phyloP scores from a whole-genome alignment of 352 stramenopile species.

The Pythium chondricola region DNA sequence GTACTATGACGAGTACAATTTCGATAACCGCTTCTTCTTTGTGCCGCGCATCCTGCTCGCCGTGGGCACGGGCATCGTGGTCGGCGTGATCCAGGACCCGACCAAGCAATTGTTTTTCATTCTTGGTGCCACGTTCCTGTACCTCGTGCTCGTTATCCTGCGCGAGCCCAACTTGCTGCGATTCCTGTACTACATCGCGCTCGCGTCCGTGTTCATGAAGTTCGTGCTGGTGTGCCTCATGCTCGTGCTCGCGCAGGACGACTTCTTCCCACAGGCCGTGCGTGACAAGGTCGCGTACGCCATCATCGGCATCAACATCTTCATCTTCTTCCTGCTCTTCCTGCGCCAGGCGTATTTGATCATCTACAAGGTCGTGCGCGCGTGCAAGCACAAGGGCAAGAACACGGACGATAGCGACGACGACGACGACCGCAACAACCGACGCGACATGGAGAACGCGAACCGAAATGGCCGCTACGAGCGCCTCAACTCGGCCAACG shows the following conservation, averaged over 20 bases:
- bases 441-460: conserved; percentile 9
- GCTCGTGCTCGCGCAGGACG: conserved; percentile 69
- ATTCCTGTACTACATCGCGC: conserved; percentile 81
- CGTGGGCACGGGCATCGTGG: conserved; percentile 57
- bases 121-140: conserved; percentile 57
- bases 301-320: conserved; percentile 81
- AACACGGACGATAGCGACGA: conserved; percentile 9
- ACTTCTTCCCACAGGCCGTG: conserved; percentile 73
- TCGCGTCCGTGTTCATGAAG: conserved; percentile 77
- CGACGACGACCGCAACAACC: conserved; percentile 7
- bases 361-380: conserved; percentile 52
- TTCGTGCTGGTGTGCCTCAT: conserved; percentile 75
- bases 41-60: conserved; percentile 69
- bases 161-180: conserved; percentile 72
- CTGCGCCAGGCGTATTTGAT: conserved; percentile 75
- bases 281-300: conserved; percentile 81
- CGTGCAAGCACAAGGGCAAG: conserved; percentile 26
- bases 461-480: conserved; percentile 13
- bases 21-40: conserved; percentile 87
- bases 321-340: conserved; percentile 80
- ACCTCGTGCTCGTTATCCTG: conserved; percentile 60
- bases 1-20: conserved; percentile 89
- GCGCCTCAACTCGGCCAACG: conserved; percentile 12
- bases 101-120: conserved; percentile 74
- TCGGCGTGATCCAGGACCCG: conserved; percentile 60